Conservation (phyloP, 2,329 filamentous ascomycete genomes). For the Neocucurbitaria cava region DNA sequence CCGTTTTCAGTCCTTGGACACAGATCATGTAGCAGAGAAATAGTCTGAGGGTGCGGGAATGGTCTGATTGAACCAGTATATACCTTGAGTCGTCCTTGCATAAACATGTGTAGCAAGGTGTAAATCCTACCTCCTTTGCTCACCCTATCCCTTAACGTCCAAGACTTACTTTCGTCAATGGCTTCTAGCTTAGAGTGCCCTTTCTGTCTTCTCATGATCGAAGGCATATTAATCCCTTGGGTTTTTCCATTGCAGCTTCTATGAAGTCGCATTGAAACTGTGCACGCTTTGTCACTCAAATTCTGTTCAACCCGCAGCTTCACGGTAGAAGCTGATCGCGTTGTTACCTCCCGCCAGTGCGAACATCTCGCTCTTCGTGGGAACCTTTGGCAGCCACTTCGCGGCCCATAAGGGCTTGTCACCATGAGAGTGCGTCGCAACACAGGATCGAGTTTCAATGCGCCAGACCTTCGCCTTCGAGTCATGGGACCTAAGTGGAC, state of each 20-base stretch:
- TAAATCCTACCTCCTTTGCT: neutral
- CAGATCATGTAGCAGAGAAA: neutral
- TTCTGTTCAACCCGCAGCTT: conserved; percentile 46
- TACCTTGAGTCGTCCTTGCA: neutral
- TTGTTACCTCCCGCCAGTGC: conserved; percentile 47
- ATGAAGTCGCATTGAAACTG: neutral
- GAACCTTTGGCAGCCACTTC: conserved; percentile 48
- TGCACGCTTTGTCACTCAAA: neutral
- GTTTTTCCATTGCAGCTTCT: neutral
- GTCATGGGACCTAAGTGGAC: conserved; percentile 70
- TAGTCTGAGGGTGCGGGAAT: neutral
- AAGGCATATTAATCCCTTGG: neutral
- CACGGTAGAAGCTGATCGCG: conserved; percentile 48
- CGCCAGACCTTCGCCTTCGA: conserved; percentile 98
- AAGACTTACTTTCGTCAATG: neutral
- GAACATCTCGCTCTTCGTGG: conserved; percentile 50
- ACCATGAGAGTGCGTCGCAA: conserved; percentile 92
- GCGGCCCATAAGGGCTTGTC: conserved; percentile 55
- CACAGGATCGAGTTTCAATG: conserved; percentile 80
- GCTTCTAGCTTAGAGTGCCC: neutral
- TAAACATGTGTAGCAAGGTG: neutral
- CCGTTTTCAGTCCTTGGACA: neutral
- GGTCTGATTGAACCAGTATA: neutral
- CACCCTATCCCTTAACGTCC: neutral
- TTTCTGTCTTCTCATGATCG: neutral